Evolutionary conservation across 2,329 filamentous ascomycete genomes (phyloP).

Genomic region (Botryotinia narcissicola): DNA sequence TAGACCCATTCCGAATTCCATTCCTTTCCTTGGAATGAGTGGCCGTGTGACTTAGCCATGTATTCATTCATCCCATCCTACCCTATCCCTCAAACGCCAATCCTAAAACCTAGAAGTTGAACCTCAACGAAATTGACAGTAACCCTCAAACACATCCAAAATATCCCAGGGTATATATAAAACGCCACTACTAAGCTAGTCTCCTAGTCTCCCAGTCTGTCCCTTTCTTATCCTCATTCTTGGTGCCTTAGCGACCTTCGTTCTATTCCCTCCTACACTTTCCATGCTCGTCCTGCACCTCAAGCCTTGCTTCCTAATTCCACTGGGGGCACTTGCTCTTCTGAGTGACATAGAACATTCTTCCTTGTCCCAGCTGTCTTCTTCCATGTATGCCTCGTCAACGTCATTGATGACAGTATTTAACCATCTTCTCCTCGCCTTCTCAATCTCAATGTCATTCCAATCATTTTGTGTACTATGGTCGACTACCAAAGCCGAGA

Average conservation of each 20-base stretch:
- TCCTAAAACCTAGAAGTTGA: slow-evolving; percentile 3
- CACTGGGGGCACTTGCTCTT: slow-evolving; percentile 14
- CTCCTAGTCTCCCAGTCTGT: background rate
- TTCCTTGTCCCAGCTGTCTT: background rate
- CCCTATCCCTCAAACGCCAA: background rate
- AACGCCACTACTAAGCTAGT: background rate
- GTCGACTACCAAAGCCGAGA: background rate
- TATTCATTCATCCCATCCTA: background rate
- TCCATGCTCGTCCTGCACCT: slow-evolving; percentile 11
- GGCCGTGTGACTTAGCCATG: background rate
- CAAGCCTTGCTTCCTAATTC: slow-evolving; percentile 10
- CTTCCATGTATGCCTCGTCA: slow-evolving; percentile 12
- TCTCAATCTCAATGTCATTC: background rate
- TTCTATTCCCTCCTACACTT: background rate
- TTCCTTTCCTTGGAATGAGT: background rate
- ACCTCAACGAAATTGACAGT: background rate
- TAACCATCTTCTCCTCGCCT: slow-evolving; percentile 5
- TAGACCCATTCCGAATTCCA: background rate
- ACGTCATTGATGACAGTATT: slow-evolving; percentile 14
- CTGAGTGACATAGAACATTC: background rate
- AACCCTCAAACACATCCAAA: background rate
- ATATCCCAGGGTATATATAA: background rate
- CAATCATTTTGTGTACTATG: background rate
- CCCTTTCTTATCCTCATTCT: slow-evolving; percentile 17
- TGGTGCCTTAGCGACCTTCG: background rate